A percentile compares a stretch with the other conserved stretches of the same genome.
Evolutionary conservation across 768 basidiomycete genomes (phyloP).

Genomic region (Coprinopsis strossmayeri): DNA sequence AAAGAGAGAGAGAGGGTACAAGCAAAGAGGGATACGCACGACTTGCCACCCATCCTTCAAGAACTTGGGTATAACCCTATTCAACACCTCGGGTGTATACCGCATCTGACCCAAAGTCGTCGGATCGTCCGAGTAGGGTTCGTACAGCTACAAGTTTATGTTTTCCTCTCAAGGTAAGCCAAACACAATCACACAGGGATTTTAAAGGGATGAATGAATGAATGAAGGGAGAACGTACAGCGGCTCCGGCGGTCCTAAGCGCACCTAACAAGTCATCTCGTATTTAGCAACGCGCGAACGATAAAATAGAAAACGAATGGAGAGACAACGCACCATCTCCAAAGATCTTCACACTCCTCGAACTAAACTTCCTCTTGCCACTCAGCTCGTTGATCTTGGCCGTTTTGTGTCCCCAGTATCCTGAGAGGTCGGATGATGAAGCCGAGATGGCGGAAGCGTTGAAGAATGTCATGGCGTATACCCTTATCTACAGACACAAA

Average conservation of each 20-base stretch:
- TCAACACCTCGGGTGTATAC: conserved; percentile 44
- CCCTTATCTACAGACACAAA: conserved; percentile 19
- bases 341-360: conserved; percentile 68
- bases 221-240: too few species aligned
- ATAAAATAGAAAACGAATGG: too few species aligned
- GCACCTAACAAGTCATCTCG: conserved; percentile 55
- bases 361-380: conserved; percentile 28
- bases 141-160: conserved; percentile 18
- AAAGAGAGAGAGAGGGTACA: neutral
- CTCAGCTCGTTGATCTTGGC: neutral
- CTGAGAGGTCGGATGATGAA: conserved; percentile 25
- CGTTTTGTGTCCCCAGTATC: conserved; percentile 52
- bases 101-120: conserved; percentile 66
- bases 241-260: conserved; percentile 89
- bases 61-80: conserved; percentile 50
- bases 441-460: conserved; percentile 27
- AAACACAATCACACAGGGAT: too few species aligned
- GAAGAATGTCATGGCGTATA: conserved; percentile 55
- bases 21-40: conserved; percentile 34
- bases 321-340: conserved; percentile 51
- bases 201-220: too few species aligned
- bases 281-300: neutral
- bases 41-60: conserved; percentile 79
- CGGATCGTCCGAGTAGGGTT: conserved; percentile 80
- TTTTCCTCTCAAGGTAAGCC: too few species aligned